Conservation (phyloP, 768 basidiomycete genomes). For the Cubamyces sp. region DNA sequence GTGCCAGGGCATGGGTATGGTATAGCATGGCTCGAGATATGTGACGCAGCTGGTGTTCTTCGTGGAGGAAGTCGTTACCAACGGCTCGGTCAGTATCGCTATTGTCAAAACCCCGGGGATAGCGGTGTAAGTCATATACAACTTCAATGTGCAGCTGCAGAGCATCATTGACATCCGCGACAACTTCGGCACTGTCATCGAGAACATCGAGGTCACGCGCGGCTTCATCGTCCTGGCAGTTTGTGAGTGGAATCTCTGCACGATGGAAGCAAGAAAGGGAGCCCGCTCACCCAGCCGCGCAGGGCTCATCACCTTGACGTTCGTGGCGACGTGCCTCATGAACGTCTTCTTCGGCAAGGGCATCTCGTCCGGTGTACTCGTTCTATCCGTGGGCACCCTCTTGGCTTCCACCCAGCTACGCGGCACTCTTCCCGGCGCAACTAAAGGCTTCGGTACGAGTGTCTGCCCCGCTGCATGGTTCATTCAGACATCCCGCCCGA, state of each 20-base stretch:
- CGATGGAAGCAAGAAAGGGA: too few species aligned
- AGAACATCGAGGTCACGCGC: conserved; percentile 23
- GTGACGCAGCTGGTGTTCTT: conserved; percentile 17
- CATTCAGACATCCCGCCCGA: not conserved
- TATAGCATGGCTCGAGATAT: conserved; percentile 4
- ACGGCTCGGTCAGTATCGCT: conserved; percentile 17
- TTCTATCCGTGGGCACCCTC: conserved; percentile 32
- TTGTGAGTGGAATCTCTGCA: conserved; percentile 14
- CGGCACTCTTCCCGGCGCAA: conserved; percentile 32
- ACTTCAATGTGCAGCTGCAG: conserved; percentile 23
- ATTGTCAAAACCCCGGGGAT: conserved; percentile 19
- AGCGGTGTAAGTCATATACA: conserved; percentile 17
- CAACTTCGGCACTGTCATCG: conserved; percentile 19
- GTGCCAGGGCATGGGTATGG: not conserved
- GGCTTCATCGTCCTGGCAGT: conserved; percentile 22
- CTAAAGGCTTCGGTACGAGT: conserved; percentile 30
- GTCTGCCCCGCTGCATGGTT: not conserved
- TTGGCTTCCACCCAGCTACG: conserved; percentile 36
- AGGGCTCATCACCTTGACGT: conserved; percentile 26
- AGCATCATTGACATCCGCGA: conserved; percentile 12
- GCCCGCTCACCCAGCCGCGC: too few species aligned
- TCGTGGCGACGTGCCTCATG: conserved; percentile 21
- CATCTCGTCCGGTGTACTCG: conserved; percentile 28
- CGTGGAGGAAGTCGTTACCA: conserved; percentile 11
- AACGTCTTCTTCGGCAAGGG: conserved; percentile 28